These are phyloP conservation scores for Pseudocercospora fijiensis DNA, from an alignment of 2,329 filamentous ascomycete genomes.

Conservation along the genomic window DNA sequence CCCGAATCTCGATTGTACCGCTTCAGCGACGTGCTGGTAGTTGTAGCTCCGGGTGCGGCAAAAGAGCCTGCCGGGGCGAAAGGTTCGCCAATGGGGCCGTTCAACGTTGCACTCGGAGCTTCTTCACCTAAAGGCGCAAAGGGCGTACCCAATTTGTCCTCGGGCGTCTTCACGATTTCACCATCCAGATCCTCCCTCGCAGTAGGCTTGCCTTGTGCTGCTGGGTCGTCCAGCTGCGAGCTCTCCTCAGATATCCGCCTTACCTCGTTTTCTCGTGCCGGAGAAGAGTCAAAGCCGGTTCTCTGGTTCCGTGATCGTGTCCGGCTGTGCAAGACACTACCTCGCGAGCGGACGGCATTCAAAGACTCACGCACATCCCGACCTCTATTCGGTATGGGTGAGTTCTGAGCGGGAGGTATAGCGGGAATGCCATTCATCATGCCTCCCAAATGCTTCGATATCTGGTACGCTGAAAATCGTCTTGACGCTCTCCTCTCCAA, in stretches of 20 bases:
- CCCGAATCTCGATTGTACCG: conserved; percentile 11
- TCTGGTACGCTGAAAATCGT: conserved; percentile 94
- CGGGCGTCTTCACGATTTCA: conserved; percentile 58
- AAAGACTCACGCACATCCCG: conserved; percentile 82
- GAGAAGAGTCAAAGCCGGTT: conserved; percentile 56
- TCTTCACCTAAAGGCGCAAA: conserved; percentile 31
- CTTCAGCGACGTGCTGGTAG: conserved; percentile 14
- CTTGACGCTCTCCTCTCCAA: conserved; percentile 88
- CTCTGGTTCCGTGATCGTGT: conserved; percentile 30
- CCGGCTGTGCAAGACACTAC: conserved; percentile 44
- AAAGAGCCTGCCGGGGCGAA: conserved; percentile 23
- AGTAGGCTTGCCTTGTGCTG: conserved; percentile 30
- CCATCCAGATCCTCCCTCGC: conserved; percentile 40
- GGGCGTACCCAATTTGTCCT: conserved; percentile 59
- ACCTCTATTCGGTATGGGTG: conserved; percentile 80
- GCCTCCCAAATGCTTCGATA: conserved; percentile 85
- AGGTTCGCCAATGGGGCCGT: conserved; percentile 38
- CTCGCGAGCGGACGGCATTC: conserved; percentile 64
- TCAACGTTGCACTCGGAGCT: conserved; percentile 35
- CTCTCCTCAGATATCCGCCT: conserved; percentile 65
- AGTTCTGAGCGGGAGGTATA: conserved; percentile 73
- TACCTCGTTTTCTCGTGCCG: conserved; percentile 53
- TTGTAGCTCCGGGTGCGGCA: conserved; percentile 17
- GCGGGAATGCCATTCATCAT: conserved; percentile 81
- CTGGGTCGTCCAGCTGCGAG: conserved; percentile 41